phyloP scores from a whole-genome alignment of 2,329 filamentous ascomycete species.

The Ophiostoma fasciatum region DNA sequence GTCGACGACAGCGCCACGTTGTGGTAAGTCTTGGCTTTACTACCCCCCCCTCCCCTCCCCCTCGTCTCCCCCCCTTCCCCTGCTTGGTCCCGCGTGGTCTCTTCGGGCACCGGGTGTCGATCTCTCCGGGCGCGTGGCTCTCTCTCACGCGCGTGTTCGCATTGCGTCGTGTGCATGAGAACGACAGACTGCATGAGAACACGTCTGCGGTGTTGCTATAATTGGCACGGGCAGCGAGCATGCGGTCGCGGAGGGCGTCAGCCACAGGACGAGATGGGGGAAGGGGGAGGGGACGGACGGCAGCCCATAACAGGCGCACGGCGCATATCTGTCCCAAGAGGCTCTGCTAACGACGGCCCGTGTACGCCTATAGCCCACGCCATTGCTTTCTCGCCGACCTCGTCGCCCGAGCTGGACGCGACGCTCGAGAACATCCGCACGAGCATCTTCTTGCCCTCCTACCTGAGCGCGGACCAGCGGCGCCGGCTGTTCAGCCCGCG shows the following conservation, averaged over 20 bases:
- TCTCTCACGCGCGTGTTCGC: too few relatives aligned
- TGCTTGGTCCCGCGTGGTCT: background rate
- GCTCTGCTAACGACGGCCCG: background rate
- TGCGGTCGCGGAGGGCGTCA: too few relatives aligned
- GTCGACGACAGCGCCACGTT: constrained; percentile 9
- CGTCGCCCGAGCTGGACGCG: constrained; percentile 36
- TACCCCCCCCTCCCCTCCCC: background rate
- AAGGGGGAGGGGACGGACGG: too few relatives aligned
- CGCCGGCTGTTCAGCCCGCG: constrained; percentile 34
- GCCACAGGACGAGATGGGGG: too few relatives aligned
- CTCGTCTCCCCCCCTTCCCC: background rate
- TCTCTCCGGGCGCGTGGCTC: too few relatives aligned
- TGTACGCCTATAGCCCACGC: constrained; percentile 14
- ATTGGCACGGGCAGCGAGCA: constrained; percentile 1
- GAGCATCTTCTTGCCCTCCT: constrained; percentile 46
- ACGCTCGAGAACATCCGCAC: constrained; percentile 38
- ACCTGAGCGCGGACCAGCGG: constrained; percentile 38
- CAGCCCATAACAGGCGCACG: too few relatives aligned
- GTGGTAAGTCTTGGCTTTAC: constrained; percentile 2
- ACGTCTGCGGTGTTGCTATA: constrained; percentile 3
- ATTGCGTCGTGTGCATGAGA: constrained; percentile 4
- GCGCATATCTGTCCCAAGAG: too few relatives aligned
- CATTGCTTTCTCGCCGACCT: constrained; percentile 34
- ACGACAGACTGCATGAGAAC: constrained; percentile 3
- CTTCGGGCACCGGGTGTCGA: too few relatives aligned